Evolutionary conservation across 129 eudicot species (phyloP), one percentile per base, ranked within the genome.

Genomic region (Arctium minus): DNA sequence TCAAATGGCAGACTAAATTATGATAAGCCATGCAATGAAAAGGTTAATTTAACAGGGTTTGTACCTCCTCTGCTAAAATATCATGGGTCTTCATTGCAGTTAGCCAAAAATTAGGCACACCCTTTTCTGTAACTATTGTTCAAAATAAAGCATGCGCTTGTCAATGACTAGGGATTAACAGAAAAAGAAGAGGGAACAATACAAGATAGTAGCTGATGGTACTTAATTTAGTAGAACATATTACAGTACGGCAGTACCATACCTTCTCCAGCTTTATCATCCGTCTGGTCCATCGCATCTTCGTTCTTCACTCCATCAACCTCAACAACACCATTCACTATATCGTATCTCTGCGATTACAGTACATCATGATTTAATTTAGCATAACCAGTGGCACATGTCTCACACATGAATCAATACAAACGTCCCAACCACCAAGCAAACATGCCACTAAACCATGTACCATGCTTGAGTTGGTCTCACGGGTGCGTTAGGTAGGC

Each of bases 101-200:
- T 12, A 94, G 82, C 98, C 97, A 92, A 77, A 94, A 92, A 69
- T 85, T 83, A 42, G 98, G 98, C 17, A 94, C 98, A 74, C 97
- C 98, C 88, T 94, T 92, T 68, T 76, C 98, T 94, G 92, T 32
- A 72, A 86, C 27, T 18, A 27, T 76, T 68, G 62, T 42, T 53
- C 12, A 81, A 29, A 39, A n/a, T 31, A 39, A 29, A 4, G 8
- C 65, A 68, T 64, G 12, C 4, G 6, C 33, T 65, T 65, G 71
- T 65, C 12, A 65, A 65, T 27, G 33, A 65, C 71, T 65, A 8
- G 32, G 33, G 37, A 83, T 78, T 50, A 42, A 68, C 9, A 8
- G 11, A n/a, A 29, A 18, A 50, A 27, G 22, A 69, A 33, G 22
- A 35, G 60, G 12, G 3, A 27, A 53, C 50, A 80, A 81, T 29